Evolutionary conservation across 164 flowering plant genomes (phyloP), one percentile per base, ranked within the genome.

Genomic region (Macadamia integrifolia): DNA sequence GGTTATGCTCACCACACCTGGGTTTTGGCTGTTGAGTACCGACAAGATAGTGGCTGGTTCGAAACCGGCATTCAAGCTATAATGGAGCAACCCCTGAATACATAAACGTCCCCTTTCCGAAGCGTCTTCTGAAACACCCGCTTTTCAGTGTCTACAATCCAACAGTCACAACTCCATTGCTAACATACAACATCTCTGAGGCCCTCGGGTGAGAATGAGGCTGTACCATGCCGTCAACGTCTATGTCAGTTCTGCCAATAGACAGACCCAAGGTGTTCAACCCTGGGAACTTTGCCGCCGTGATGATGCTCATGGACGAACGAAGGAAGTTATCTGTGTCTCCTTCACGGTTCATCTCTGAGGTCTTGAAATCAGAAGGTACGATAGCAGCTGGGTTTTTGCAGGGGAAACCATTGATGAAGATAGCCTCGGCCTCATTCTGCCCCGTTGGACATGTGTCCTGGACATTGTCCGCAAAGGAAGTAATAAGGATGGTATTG

Each of bases 171-270:
- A 69, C 74, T 0, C 89, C 89, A 14, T 67, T 60, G 6, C 78
- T 58, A 67, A 86, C 83, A 55, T 58, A 75, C 1, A 81, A 72
- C 62, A 76, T 40, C 78, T 86, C 87, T 0, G 84, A 83, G 1
- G 85, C 87, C 69, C 89, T 68, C 2, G 87, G 87, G 68, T 83
- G 89, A 42, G 70, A 72, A 63, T 86, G 89, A 6, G 82, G 87
- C 32, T 60, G 30, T 49, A 73, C 69, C 50, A 74, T 63, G n/a
- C 82, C 82, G 18, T 75, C 67, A 1, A 60, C 60, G 14, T 30
- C 74, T 23, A 76, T 29, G 71, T 79, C 78, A 0, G 79, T 77
- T 30, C 79, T 63, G 12, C 73, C 75, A 40, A 76, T 63, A 9
- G 79, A 68, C 56, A 79, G 69, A 44, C 82, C 79, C n/a, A 68